These are phyloP conservation scores for Penicillium glabrum DNA, from an alignment of 2,329 filamentous ascomycete species.

Conservation along the genomic window DNA sequence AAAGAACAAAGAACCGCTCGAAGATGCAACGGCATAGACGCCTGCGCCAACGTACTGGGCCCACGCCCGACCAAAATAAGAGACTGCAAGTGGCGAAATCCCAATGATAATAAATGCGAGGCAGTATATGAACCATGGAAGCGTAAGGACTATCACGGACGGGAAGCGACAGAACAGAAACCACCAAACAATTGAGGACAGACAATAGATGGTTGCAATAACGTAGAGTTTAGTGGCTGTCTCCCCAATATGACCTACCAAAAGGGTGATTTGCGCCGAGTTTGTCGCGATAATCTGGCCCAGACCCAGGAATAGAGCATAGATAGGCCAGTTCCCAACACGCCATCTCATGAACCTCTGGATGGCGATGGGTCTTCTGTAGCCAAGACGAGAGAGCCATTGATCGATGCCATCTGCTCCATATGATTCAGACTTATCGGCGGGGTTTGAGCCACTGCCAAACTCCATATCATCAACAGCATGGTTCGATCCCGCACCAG, in stretches of 20 bases:
- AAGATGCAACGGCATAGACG: no score
- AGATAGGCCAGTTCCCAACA: constrained; percentile 63
- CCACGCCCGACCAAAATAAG: constrained; percentile 47
- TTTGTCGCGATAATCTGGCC: constrained; percentile 65
- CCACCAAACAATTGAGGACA: constrained; percentile 63
- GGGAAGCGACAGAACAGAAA: constrained; percentile 58
- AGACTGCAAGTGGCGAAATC: constrained; percentile 54
- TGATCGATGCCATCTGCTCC: constrained; percentile 38
- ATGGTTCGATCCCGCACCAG: constrained; percentile 28
- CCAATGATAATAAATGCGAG: constrained; percentile 64
- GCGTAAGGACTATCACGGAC: constrained; percentile 57
- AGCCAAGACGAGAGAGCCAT: constrained; percentile 54
- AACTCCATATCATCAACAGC: constrained; percentile 33
- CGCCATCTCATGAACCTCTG: constrained; percentile 58
- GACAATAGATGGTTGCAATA: constrained; percentile 60
- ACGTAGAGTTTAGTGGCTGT: constrained; percentile 60
- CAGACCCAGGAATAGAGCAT: constrained; percentile 62
- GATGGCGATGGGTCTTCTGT: constrained; percentile 57
- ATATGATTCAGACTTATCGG: constrained; percentile 33
- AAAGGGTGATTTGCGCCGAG: constrained; percentile 66
- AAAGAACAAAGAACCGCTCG: no score
- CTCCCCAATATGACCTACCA: constrained; percentile 63
- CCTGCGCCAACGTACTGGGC: constrained; percentile 60
- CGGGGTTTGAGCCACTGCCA: constrained; percentile 18
- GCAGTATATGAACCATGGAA: constrained; percentile 64